Conservation (phyloP, 2,329 filamentous ascomycete genomes). For the Fusarium acutatum region DNA sequence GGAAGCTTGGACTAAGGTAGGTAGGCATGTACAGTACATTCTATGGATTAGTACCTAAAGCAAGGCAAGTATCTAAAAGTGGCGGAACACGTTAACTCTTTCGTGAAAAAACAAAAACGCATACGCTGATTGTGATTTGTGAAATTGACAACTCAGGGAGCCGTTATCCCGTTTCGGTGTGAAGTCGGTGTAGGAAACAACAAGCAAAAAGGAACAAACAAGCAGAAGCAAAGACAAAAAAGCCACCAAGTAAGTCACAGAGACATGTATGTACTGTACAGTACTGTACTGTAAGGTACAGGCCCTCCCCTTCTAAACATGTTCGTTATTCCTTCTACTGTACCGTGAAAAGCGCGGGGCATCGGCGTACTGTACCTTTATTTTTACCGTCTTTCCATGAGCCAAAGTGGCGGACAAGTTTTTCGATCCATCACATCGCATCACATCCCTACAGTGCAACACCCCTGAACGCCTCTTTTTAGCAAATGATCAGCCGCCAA, state of each 20-base stretch:
- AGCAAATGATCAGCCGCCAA: slow-evolving; percentile 39
- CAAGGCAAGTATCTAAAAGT: slow-evolving; percentile 12
- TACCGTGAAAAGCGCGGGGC: slow-evolving; percentile 20
- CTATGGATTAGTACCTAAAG: background rate
- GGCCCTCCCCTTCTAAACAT: slow-evolving; percentile 1
- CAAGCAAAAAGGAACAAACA: slow-evolving; percentile 1
- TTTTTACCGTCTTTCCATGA: slow-evolving; percentile 36
- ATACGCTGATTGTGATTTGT: slow-evolving; percentile 23
- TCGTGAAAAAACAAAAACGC: slow-evolving; percentile 5
- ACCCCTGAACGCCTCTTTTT: slow-evolving; percentile 19
- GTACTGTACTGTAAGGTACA: background rate
- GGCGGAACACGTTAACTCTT: slow-evolving; percentile 22
- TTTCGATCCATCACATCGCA: slow-evolving; percentile 28
- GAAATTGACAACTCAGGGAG: slow-evolving; percentile 30
- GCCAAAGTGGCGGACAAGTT: slow-evolving; percentile 33
- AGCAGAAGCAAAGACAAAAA: slow-evolving; percentile 24
- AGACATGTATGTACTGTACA: background rate
- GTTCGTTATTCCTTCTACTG: slow-evolving; percentile 21
- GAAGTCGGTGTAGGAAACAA: slow-evolving; percentile 43
- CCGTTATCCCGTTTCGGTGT: slow-evolving; percentile 41
- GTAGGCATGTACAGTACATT: slow-evolving; percentile 1
- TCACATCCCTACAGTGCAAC: slow-evolving; percentile 8
- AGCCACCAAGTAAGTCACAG: background rate
- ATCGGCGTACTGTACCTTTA: slow-evolving; percentile 1
- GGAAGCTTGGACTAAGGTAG: slow-evolving; percentile 5